Percentiles rank a stretch among this genome's conserved stretches.
Conservation (phyloP, 1,284 basidiomycete genomes). For the Melampsora americana region DNA sequence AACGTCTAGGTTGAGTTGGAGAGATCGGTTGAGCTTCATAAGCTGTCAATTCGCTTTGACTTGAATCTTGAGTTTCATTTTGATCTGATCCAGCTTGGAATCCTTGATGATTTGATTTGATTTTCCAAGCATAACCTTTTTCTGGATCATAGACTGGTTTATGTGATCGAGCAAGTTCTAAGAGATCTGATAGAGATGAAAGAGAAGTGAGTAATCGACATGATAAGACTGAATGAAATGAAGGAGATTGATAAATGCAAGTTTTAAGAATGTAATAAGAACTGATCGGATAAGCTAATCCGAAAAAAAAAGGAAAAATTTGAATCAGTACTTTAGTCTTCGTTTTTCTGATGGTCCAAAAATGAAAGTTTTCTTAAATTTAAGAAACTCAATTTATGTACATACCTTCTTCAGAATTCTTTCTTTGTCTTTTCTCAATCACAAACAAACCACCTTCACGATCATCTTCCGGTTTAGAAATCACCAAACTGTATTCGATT, state of each 20-base stretch:
- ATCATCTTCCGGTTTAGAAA: constrained; percentile 64
- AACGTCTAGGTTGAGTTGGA: neutral
- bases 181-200: constrained; percentile 18
- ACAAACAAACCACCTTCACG: constrained; percentile 63
- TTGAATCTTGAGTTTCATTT: neutral
- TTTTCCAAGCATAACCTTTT: constrained; percentile 40
- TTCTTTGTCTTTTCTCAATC: constrained; percentile 75
- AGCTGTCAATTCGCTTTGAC: neutral
- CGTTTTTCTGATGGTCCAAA: neutral
- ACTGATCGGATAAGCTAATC: constrained; percentile 66
- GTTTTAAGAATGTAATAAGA: constrained; percentile 81
- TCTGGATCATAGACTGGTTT: constrained; percentile 38
- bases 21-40: neutral
- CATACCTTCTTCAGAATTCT: constrained; percentile 73
- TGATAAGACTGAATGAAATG: constrained; percentile 73
- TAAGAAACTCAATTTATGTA: constrained; percentile 36
- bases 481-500: constrained; percentile 74
- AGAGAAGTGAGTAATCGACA: constrained; percentile 66
- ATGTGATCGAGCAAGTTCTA: constrained; percentile 24
- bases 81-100: neutral
- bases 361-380: no score
- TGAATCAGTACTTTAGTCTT: neutral
- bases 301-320: neutral
- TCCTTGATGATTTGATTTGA: constrained; percentile 1
- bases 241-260: constrained; percentile 78